Evolutionary conservation across 306 rosid species (phyloP).

Genomic region (Cicer arietinum): DNA sequence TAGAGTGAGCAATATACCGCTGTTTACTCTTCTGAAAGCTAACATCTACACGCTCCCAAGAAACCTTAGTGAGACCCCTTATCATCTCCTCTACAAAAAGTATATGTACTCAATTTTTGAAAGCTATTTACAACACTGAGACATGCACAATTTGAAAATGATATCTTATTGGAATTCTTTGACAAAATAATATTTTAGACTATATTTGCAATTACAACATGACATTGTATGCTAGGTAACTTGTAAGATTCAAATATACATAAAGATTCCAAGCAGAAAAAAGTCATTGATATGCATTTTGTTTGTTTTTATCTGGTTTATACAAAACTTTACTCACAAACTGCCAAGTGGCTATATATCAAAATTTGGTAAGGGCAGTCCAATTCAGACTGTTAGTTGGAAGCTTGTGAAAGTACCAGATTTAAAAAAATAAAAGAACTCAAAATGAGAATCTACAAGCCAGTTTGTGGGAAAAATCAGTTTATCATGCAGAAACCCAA

Average conservation of each 20-base stretch:
- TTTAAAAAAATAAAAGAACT: not conserved
- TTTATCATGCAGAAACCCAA: not conserved
- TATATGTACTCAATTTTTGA: not conserved
- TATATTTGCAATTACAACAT: not conserved
- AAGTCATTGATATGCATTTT: not conserved
- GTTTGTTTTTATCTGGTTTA: not conserved
- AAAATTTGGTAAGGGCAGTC: not conserved
- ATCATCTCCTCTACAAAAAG: constrained; percentile 80
- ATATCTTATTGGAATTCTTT: not conserved
- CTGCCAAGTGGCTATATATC: not conserved
- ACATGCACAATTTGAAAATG: not conserved
- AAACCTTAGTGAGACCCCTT: constrained; percentile 83
- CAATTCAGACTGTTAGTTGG: not conserved
- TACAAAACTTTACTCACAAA: not conserved
- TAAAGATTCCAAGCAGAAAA: not conserved
- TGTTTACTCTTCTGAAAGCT: constrained; percentile 86
- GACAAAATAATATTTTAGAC: not conserved
- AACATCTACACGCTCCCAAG: constrained; percentile 97
- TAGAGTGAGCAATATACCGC: constrained; percentile 84
- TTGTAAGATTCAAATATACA: not conserved
- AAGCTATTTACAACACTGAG: not conserved
- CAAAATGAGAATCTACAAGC: not conserved
- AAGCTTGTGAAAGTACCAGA: not conserved
- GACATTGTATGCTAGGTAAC: not conserved
- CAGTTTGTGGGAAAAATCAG: not conserved